Percentiles rank a stretch among this genome's conserved stretches.
These are phyloP conservation scores for Aurinia saxatilis DNA, from an alignment of 345 rosid genomes.

Conservation along the genomic window DNA sequence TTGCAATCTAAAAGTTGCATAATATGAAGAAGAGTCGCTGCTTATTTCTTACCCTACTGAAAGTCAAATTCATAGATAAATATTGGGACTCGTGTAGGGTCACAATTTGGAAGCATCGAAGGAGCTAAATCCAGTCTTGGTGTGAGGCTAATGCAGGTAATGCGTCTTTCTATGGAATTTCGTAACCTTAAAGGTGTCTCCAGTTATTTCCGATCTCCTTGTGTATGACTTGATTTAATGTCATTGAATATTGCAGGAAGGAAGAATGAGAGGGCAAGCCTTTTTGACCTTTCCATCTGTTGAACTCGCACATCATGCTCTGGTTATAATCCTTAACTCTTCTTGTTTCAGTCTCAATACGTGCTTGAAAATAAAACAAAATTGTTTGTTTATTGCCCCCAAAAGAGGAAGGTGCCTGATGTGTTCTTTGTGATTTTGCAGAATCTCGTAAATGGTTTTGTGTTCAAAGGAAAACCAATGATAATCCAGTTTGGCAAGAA, in stretches of 20 bases:
- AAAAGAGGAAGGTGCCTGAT: not conserved
- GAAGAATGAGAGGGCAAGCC: slow-evolving; percentile 98
- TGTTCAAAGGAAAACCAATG: slow-evolving; percentile 81
- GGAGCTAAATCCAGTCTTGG: slow-evolving; percentile 57
- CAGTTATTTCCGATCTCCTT: not conserved
- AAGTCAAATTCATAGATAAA: slow-evolving; percentile 5
- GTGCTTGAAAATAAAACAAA: no score
- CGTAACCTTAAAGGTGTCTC: not conserved
- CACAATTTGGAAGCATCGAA: slow-evolving; percentile 70
- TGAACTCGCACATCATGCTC: slow-evolving; percentile 77
- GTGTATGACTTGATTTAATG: not conserved
- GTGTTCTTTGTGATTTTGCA: slow-evolving; percentile 31
- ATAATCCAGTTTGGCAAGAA: slow-evolving; percentile 86
- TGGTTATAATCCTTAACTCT: slow-evolving; percentile 47
- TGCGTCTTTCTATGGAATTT: not conserved
- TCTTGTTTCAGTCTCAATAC: not conserved
- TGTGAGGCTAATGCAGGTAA: slow-evolving; percentile 88
- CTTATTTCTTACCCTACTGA: not conserved
- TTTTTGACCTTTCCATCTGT: slow-evolving; percentile 86
- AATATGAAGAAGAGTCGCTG: not conserved
- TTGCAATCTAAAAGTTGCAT: not conserved
- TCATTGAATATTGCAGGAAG: slow-evolving; percentile 50
- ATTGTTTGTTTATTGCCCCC: not conserved
- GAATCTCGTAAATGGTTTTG: slow-evolving; percentile 80
- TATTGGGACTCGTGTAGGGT: slow-evolving; percentile 47